phyloP scores from a whole-genome alignment of 306 rosid species.

The Inga laurina region DNA sequence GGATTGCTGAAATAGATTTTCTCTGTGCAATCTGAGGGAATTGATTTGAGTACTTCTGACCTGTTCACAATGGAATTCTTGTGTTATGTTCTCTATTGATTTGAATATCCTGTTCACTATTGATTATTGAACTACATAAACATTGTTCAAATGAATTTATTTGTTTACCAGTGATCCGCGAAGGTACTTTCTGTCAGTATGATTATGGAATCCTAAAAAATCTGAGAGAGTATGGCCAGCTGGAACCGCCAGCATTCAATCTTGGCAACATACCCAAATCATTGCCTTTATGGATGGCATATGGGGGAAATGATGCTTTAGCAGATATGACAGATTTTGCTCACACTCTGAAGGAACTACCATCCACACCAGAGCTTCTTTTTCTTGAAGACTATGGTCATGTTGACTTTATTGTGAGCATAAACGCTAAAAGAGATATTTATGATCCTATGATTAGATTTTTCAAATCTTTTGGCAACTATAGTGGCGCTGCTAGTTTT shows the following conservation, averaged over 20 bases:
- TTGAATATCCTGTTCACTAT: not conserved
- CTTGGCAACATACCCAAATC: slow-evolving; percentile 73
- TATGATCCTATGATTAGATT: slow-evolving; percentile 67
- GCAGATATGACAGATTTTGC: slow-evolving; percentile 67
- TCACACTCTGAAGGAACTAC: slow-evolving; percentile 67
- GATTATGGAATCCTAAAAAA: slow-evolving; percentile 85
- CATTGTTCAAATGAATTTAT: slow-evolving; percentile 25
- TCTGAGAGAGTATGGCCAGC: slow-evolving; percentile 59
- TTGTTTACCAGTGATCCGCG: slow-evolving; percentile 76
- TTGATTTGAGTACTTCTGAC: not conserved
- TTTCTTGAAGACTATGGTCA: slow-evolving; percentile 87
- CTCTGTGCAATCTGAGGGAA: not conserved
- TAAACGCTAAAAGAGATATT: slow-evolving; percentile 70
- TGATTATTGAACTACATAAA: not conserved
- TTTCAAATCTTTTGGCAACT: slow-evolving; percentile 44
- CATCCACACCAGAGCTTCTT: slow-evolving; percentile 71
- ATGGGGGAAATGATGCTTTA: slow-evolving; percentile 83
- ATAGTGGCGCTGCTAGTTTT: slow-evolving; percentile 37
- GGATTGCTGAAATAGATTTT: slow-evolving; percentile 1
- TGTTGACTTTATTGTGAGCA: slow-evolving; percentile 77
- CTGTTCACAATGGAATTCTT: not conserved
- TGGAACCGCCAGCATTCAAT: slow-evolving; percentile 76
- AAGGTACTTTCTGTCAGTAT: slow-evolving; percentile 75
- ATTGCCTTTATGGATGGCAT: slow-evolving; percentile 91
- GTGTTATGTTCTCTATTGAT: not conserved